These are phyloP conservation scores for Didymosphaeria variabile DNA, from an alignment of 2,329 filamentous ascomycete genomes.

Conservation along the genomic window DNA sequence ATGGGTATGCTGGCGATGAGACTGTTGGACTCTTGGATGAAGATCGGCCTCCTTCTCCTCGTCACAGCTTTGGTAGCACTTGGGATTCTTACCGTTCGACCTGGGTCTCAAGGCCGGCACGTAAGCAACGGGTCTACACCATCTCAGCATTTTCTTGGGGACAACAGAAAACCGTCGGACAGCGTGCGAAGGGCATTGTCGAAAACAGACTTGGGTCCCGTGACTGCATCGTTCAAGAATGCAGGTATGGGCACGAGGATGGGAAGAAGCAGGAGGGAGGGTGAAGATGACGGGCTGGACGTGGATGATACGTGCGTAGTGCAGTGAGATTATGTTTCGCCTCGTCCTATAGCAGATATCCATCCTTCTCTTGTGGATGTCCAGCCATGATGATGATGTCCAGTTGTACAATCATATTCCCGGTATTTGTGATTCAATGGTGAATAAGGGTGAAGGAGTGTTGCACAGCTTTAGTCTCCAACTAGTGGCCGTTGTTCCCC, in stretches of 20 bases:
- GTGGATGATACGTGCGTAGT: constrained; percentile 32
- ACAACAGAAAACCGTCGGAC: background rate
- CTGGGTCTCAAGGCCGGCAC: background rate
- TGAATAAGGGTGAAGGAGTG: too few relatives aligned
- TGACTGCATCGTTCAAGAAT: background rate
- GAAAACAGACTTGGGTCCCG: background rate
- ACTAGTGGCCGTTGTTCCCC: too few relatives aligned
- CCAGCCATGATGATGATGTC: background rate
- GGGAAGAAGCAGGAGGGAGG: constrained; percentile 2
- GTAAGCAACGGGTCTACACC: background rate
- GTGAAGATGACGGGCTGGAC: constrained; percentile 22
- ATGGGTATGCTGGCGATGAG: constrained; percentile 1
- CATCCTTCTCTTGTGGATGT: background rate
- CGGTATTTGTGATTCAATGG: too few relatives aligned
- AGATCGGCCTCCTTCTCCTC: background rate
- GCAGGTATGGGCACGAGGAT: constrained; percentile 11
- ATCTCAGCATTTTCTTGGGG: background rate
- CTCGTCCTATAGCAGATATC: background rate
- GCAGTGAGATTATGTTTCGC: constrained; percentile 19
- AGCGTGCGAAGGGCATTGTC: background rate
- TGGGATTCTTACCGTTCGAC: background rate
- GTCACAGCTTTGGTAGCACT: background rate
- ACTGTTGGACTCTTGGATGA: background rate
- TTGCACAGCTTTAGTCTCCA: too few relatives aligned
- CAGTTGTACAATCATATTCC: too few relatives aligned